Evolutionary conservation across 78 protist species (phyloP).

Genomic region (Diacronema lutheri): DNA sequence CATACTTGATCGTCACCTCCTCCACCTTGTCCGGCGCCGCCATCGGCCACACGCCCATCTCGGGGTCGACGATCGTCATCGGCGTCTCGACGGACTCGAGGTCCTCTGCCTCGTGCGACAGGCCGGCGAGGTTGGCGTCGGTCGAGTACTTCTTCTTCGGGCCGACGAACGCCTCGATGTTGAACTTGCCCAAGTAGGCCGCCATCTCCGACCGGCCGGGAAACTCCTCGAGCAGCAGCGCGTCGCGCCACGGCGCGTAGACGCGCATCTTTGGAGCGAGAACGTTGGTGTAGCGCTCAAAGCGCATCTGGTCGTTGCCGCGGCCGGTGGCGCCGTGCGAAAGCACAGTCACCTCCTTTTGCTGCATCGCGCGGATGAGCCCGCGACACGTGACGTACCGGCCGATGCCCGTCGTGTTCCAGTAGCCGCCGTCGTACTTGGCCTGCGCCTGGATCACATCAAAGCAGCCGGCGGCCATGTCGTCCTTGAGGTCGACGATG

Average conservation of each 20-base stretch:
- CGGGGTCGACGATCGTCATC: slow-evolving; percentile 25
- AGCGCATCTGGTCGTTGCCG: slow-evolving; percentile 44
- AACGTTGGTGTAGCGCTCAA: slow-evolving; percentile 40
- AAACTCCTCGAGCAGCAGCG: slow-evolving; percentile 36
- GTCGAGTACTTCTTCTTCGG: slow-evolving; percentile 48
- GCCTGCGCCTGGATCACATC: slow-evolving; percentile 38
- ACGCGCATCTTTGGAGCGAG: slow-evolving; percentile 22
- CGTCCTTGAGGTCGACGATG: slow-evolving; percentile 50
- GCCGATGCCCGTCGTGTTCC: slow-evolving; percentile 50
- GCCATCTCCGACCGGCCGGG: slow-evolving; percentile 38
- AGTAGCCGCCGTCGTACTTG: slow-evolving; percentile 42
- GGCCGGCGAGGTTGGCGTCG: slow-evolving; percentile 52
- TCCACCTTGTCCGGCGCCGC: slow-evolving; percentile 41
- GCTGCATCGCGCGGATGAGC: slow-evolving; percentile 28
- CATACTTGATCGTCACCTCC: not conserved
- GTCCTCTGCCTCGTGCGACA: slow-evolving; percentile 42
- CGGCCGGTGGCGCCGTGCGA: slow-evolving; percentile 39
- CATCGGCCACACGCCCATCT: slow-evolving; percentile 45
- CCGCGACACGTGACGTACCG: slow-evolving; percentile 46
- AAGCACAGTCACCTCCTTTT: slow-evolving; percentile 17
- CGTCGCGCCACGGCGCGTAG: slow-evolving; percentile 45
- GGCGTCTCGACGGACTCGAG: slow-evolving; percentile 13
- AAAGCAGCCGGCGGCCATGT: slow-evolving; percentile 46
- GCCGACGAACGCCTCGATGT: slow-evolving; percentile 16
- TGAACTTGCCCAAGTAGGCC: slow-evolving; percentile 1